These are phyloP conservation scores for Bacidia rubella DNA, from an alignment of 495 filamentous ascomycete genomes.

Conservation along the genomic window DNA sequence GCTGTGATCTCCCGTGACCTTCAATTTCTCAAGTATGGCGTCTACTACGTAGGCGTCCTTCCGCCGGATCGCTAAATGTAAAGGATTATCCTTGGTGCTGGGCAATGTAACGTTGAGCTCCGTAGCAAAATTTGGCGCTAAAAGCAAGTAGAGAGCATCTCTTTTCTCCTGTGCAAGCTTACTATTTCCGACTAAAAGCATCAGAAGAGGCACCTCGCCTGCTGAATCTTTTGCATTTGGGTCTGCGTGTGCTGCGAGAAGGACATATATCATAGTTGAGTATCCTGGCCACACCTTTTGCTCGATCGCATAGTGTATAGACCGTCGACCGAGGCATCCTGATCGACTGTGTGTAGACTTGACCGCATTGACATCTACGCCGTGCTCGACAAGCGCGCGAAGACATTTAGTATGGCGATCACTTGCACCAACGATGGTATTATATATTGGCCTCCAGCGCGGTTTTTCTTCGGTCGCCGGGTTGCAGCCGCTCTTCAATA, in stretches of 20 bases:
- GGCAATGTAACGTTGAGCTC: constrained; percentile 10
- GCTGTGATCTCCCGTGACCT: neutral
- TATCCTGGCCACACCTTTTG: constrained; percentile 25
- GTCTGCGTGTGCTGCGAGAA: constrained; percentile 36
- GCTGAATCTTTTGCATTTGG: constrained; percentile 36
- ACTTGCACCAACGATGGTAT: constrained; percentile 8
- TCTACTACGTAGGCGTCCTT: constrained; percentile 11
- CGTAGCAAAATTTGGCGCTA: constrained; percentile 2
- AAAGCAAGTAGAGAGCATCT: constrained; percentile 9
- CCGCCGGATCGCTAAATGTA: constrained; percentile 16
- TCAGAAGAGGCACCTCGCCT: constrained; percentile 21
- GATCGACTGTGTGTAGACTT: neutral
- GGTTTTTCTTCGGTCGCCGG: constrained; percentile 11
- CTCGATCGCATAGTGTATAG: constrained; percentile 34
- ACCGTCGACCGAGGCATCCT: constrained; percentile 26
- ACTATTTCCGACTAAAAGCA: constrained; percentile 6
- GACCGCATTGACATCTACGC: constrained; percentile 33
- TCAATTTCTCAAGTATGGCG: constrained; percentile 10
- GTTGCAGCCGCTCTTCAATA: constrained; percentile 9
- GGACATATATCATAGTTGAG: constrained; percentile 29
- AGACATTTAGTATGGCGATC: constrained; percentile 10
- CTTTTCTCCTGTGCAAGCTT: constrained; percentile 3
- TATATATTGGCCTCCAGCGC: neutral
- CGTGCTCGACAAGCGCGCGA: constrained; percentile 31
- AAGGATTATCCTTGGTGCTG: constrained; percentile 12